Percentiles rank a stretch among this genome's conserved stretches.
Evolutionary conservation across 768 basidiomycete genomes (phyloP).

Genomic region (Leccinum arenicola): DNA sequence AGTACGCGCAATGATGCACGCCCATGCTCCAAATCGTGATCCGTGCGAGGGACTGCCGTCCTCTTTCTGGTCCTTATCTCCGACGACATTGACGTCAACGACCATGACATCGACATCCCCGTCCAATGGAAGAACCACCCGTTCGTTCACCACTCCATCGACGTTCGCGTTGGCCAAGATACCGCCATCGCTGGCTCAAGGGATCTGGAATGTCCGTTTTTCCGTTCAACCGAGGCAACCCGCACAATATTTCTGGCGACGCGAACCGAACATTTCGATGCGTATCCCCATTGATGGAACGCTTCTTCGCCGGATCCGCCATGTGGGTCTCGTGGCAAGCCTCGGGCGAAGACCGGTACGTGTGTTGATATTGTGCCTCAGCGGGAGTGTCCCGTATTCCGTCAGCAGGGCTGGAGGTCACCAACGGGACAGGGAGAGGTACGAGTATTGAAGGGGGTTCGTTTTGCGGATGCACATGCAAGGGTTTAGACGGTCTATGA

Average conservation of each 20-base stretch:
- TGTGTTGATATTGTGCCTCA: slow-evolving; percentile 19
- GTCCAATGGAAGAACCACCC: neutral
- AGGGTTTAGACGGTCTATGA: slow-evolving; percentile 25
- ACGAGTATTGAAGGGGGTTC: slow-evolving; percentile 3
- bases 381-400: slow-evolving; percentile 25
- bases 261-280: slow-evolving; percentile 28
- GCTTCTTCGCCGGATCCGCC: slow-evolving; percentile 13
- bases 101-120: slow-evolving; percentile 26
- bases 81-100: slow-evolving; percentile 14
- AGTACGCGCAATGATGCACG: neutral
- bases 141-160: neutral
- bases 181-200: neutral
- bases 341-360: slow-evolving; percentile 16
- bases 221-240: slow-evolving; percentile 11
- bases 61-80: neutral
- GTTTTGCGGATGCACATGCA: slow-evolving; percentile 28
- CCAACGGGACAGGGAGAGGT: slow-evolving; percentile 10
- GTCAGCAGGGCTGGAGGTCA: slow-evolving; percentile 8
- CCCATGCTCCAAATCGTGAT: neutral
- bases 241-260: slow-evolving; percentile 29
- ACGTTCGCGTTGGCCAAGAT: neutral
- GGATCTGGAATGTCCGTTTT: slow-evolving; percentile 1
- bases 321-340: neutral
- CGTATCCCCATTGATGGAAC: slow-evolving; percentile 12
- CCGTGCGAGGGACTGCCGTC: neutral